phyloP scores from a whole-genome alignment of 73 alveolate genomes.

The Tetrahymena borealis region DNA sequence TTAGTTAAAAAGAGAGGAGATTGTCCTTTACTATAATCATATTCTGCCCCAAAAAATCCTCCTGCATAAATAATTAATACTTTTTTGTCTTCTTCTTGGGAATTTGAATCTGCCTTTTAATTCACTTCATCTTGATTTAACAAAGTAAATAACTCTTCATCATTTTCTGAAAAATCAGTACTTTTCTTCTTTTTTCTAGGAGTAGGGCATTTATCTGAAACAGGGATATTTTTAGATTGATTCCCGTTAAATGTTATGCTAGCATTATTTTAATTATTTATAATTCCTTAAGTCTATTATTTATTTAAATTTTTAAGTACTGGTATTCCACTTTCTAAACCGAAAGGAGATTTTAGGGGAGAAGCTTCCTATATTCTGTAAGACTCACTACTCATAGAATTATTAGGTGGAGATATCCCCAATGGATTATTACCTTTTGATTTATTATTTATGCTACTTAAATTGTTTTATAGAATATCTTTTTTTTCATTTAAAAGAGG shows the following conservation, averaged over 20 bases:
- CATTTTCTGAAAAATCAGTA: neutral
- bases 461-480: neutral
- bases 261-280: no score
- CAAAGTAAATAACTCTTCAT: neutral
- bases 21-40: neutral
- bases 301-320: neutral
- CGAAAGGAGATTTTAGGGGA: neutral
- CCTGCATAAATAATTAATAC: slow-evolving; percentile 29
- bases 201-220: neutral
- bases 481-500: neutral
- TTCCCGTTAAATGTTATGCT: no score
- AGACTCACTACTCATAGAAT: no score
- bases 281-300: neutral
- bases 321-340: neutral
- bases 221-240: neutral
- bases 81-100: slow-evolving; percentile 8
- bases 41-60: slow-evolving; percentile 39
- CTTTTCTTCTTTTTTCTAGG: neutral
- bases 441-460: neutral
- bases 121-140: neutral
- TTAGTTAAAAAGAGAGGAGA: neutral
- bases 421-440: neutral
- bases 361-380: neutral
- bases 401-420: no score
- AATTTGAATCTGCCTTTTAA: neutral